These are phyloP conservation scores for Trichoderma breve DNA, from an alignment of 2,329 filamentous ascomycete species.

Conservation along the genomic window DNA sequence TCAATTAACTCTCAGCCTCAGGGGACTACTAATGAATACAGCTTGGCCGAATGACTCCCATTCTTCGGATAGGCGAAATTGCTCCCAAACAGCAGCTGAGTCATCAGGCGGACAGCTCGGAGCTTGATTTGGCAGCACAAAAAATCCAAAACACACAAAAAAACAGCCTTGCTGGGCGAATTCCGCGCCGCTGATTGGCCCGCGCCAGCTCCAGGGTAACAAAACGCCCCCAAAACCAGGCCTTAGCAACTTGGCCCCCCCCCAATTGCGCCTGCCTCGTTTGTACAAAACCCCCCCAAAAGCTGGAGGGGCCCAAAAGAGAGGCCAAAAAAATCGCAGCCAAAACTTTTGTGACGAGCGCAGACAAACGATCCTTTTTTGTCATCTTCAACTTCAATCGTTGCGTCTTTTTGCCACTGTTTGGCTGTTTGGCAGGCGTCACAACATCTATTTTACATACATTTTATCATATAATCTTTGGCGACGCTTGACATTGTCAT, in stretches of 20 bases:
- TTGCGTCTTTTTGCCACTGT: neutral
- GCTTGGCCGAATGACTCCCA: slow-evolving; percentile 12
- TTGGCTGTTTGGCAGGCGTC: neutral
- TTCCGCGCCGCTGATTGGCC: neutral
- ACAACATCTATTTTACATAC: neutral
- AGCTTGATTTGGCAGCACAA: neutral
- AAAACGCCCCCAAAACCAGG: neutral
- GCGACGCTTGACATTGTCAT: neutral
- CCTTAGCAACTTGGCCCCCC: neutral
- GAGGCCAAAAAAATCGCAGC: slow-evolving; percentile 1
- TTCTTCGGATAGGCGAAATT: neutral
- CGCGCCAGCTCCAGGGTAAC: neutral
- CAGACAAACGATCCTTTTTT: neutral
- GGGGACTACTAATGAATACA: neutral
- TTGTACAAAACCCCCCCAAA: slow-evolving; percentile 11
- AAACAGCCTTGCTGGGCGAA: slow-evolving; percentile 6
- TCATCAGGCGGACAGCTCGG: slow-evolving; percentile 14
- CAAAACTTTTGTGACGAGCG: neutral
- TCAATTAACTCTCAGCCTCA: neutral
- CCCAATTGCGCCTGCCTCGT: slow-evolving; percentile 8
- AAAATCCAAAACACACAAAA: neutral
- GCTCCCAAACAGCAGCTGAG: neutral
- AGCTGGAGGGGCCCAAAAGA: slow-evolving; percentile 6
- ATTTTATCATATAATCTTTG: neutral
- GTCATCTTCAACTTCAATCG: neutral